Conservation (phyloP, 768 basidiomycete genomes). For the Termitomyces sp. region DNA sequence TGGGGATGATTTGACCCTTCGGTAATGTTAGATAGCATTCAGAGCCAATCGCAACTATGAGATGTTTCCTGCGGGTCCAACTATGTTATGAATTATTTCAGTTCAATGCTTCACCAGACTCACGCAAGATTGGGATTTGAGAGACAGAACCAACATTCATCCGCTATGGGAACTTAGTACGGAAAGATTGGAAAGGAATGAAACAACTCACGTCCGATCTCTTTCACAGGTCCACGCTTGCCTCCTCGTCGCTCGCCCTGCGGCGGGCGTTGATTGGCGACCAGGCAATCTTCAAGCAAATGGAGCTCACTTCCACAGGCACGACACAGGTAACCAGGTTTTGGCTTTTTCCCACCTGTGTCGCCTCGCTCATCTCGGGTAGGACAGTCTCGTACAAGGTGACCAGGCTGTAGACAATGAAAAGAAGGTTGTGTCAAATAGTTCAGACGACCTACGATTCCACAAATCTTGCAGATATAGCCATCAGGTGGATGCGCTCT, state of each 20-base stretch:
- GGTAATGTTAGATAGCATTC: slow-evolving; percentile 97
- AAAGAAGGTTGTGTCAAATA: slow-evolving; percentile 1
- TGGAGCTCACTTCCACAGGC: slow-evolving; percentile 88
- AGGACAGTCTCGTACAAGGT: slow-evolving; percentile 89
- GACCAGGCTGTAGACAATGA: slow-evolving; percentile 52
- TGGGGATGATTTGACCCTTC: slow-evolving; percentile 91
- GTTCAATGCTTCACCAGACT: slow-evolving; percentile 23
- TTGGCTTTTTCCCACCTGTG: slow-evolving; percentile 80
- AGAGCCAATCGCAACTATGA: slow-evolving; percentile 89
- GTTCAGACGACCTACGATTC: slow-evolving; percentile 41
- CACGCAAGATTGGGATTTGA: slow-evolving; percentile 90
- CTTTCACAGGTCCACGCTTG: slow-evolving; percentile 60
- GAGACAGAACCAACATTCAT: slow-evolving; percentile 98
- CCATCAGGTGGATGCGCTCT: slow-evolving; percentile 74
- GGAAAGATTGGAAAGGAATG: neutral
- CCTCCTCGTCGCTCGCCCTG: slow-evolving; percentile 37
- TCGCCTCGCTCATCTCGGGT: slow-evolving; percentile 73
- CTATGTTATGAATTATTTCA: slow-evolving; percentile 4
- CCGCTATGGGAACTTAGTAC: slow-evolving; percentile 44
- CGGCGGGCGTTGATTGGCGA: slow-evolving; percentile 49
- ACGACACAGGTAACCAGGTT: slow-evolving; percentile 83
- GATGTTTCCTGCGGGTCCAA: slow-evolving; percentile 67
- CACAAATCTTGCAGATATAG: slow-evolving; percentile 86
- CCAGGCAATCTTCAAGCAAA: slow-evolving; percentile 83
- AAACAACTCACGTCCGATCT: slow-evolving; percentile 69